These are phyloP conservation scores for Helotiales sp. DNA, from an alignment of 2,329 filamentous ascomycete species.

Conservation along the genomic window DNA sequence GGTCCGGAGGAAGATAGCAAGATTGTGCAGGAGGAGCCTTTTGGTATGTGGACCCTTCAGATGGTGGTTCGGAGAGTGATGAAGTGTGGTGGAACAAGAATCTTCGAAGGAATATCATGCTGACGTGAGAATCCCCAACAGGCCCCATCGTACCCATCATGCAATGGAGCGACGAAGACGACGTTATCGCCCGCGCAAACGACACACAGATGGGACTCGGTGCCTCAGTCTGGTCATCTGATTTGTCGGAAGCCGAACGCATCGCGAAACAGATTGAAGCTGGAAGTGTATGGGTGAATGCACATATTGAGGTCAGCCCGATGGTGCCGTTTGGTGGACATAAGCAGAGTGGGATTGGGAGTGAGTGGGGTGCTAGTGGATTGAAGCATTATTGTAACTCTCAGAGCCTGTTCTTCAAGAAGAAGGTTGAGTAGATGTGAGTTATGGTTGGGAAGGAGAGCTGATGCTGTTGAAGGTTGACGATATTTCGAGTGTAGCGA, in stretches of 20 bases:
- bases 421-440: too few relatives aligned
- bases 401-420: slow-evolving; percentile 23
- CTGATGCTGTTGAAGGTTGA: too few relatives aligned
- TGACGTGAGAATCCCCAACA: not conserved
- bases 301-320: slow-evolving; percentile 46
- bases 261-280: slow-evolving; percentile 56
- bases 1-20: slow-evolving; percentile 55
- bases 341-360: slow-evolving; percentile 37
- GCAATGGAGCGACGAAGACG: slow-evolving; percentile 28
- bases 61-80: too few relatives aligned
- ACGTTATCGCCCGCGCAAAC: slow-evolving; percentile 59
- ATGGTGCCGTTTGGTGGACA: slow-evolving; percentile 38
- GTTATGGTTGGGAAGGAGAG: too few relatives aligned
- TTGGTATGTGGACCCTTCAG: slow-evolving; percentile 52
- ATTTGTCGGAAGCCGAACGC: slow-evolving; percentile 49
- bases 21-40: slow-evolving; percentile 60
- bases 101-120: not conserved
- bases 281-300: slow-evolving; percentile 64
- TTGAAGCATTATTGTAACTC: slow-evolving; percentile 23
- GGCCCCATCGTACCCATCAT: slow-evolving; percentile 12
- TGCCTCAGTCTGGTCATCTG: slow-evolving; percentile 57
- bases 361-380: slow-evolving; percentile 21
- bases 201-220: slow-evolving; percentile 54
- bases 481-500: too few relatives aligned
- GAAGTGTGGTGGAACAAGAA: too few relatives aligned